Conservation (phyloP, 2,329 filamentous ascomycete genomes). For the Chaetomium sp. region DNA sequence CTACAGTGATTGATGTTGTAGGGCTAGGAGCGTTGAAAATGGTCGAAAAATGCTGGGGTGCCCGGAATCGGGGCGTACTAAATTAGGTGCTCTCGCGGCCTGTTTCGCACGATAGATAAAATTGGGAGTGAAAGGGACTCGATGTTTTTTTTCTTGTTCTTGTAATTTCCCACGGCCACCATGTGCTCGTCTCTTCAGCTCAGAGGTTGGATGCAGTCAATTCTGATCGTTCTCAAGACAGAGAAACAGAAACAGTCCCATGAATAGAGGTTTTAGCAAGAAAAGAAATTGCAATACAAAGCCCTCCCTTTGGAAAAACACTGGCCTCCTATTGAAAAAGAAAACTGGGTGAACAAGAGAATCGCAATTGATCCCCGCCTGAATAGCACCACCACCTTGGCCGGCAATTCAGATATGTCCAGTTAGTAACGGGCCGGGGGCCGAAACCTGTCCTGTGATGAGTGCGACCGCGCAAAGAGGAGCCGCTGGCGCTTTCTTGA, state of each 20-base stretch:
- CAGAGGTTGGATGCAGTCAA: constrained; percentile 39
- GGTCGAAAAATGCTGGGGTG: constrained; percentile 13
- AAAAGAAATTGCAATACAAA: constrained; percentile 31
- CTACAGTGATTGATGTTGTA: constrained; percentile 14
- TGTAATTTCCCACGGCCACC: constrained; percentile 20
- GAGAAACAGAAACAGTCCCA: constrained; percentile 28
- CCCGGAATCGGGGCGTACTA: constrained; percentile 11
- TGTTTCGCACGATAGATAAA: constrained; percentile 19
- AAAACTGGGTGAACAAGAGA: constrained; percentile 21
- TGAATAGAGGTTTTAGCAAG: constrained; percentile 24
- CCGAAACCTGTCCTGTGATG: neutral
- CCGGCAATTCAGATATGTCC: constrained; percentile 22
- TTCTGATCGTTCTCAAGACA: constrained; percentile 44
- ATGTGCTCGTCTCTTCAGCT: constrained; percentile 31
- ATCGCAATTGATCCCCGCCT: constrained; percentile 22
- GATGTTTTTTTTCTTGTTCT: constrained; percentile 17
- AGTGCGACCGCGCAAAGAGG: too few species aligned
- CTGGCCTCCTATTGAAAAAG: constrained; percentile 9
- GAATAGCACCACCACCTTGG: constrained; percentile 24
- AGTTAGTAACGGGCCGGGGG: constrained; percentile 13
- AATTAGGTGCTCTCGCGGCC: constrained; percentile 12
- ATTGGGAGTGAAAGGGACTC: constrained; percentile 15
- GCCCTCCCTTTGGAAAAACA: constrained; percentile 10
- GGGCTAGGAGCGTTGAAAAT: constrained; percentile 1
- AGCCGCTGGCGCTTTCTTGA: too few species aligned